These are phyloP conservation scores for Kwoniella dendrophila DNA, from an alignment of 768 basidiomycete genomes.

Conservation along the genomic window DNA sequence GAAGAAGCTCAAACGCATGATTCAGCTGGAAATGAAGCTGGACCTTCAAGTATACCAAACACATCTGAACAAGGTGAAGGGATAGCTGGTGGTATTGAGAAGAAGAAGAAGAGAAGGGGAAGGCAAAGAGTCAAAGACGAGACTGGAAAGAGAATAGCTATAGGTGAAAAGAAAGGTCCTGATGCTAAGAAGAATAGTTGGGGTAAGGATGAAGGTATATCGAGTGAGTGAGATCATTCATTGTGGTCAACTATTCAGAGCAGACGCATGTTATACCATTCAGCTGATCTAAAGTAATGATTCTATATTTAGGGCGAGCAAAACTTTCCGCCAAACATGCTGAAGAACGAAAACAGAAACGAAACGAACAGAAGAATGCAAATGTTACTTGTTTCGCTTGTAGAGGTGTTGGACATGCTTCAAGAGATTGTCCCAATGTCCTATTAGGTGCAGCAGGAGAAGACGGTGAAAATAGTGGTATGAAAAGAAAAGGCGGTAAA, in stretches of 20 bases:
- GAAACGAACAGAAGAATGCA: conserved; percentile 64
- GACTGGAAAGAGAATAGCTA: conserved; percentile 28
- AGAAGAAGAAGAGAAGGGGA: conserved; percentile 61
- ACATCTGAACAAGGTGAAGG: conserved; percentile 22
- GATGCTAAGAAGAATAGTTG: conserved; percentile 43
- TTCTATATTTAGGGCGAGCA: conserved; percentile 22
- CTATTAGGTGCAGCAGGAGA: conserved; percentile 44
- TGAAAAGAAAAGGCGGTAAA: conserved; percentile 47
- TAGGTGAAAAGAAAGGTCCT: conserved; percentile 29
- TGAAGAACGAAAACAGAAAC: conserved; percentile 68
- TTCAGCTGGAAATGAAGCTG: conserved; percentile 22
- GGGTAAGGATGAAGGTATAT: conserved; percentile 43
- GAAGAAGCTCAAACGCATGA: conserved; percentile 37
- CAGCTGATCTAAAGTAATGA: not conserved
- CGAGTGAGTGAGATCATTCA: conserved; percentile 39
- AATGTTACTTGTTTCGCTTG: conserved; percentile 75
- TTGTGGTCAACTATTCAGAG: not conserved
- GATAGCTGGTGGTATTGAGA: conserved; percentile 56
- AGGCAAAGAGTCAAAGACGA: conserved; percentile 57
- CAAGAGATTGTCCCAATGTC: conserved; percentile 72
- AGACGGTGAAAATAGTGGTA: conserved; percentile 15
- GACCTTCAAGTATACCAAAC: conserved; percentile 25
- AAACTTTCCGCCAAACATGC: conserved; percentile 49
- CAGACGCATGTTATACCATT: conserved; percentile 10
- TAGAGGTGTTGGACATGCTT: conserved; percentile 77